A percentile compares a stretch with the other conserved stretches of the same genome.
Conservation (phyloP, 2,329 filamentous ascomycete species). For the Verticillium zaregamsianum region DNA sequence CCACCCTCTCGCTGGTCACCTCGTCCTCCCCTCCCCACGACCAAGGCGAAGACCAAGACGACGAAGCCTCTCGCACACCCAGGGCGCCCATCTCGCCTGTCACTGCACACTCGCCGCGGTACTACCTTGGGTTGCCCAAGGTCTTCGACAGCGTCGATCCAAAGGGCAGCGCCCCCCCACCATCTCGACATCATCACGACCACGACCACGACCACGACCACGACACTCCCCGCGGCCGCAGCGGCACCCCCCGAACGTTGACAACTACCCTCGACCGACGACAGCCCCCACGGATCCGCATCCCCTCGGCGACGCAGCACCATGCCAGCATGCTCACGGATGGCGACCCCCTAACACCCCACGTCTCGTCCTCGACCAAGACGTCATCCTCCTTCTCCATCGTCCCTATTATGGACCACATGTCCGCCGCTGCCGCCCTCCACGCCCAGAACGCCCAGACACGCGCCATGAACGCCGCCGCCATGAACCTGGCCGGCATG, state of each 20-base stretch:
- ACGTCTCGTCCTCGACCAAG: not conserved
- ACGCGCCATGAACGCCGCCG: conserved; percentile 1
- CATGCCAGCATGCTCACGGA: not conserved
- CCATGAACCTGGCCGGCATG: conserved; percentile 6
- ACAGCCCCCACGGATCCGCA: not conserved
- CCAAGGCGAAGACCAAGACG: not conserved
- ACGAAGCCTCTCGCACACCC: not conserved
- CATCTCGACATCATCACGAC: not conserved
- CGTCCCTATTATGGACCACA: conserved; percentile 3
- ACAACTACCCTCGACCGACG: not conserved
- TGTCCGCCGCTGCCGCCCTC: not conserved
- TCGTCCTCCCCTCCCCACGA: not conserved
- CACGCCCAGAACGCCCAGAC: conserved; percentile 3
- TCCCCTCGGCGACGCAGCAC: not conserved
- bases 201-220: not conserved
- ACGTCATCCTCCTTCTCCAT: not conserved
- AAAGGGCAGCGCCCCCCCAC: not conserved
- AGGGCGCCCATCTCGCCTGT: not conserved
- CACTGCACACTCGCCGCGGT: not conserved
- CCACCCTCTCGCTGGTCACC: not conserved
- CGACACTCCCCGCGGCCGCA: not conserved
- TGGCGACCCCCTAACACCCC: not conserved
- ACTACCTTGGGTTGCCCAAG: not conserved
- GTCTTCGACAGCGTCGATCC: not conserved
- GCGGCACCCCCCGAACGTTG: not conserved